Base-by-base conservation (phyloP, 306 rosid genomes). In the Pterocarpus macrocarpus region DNA sequence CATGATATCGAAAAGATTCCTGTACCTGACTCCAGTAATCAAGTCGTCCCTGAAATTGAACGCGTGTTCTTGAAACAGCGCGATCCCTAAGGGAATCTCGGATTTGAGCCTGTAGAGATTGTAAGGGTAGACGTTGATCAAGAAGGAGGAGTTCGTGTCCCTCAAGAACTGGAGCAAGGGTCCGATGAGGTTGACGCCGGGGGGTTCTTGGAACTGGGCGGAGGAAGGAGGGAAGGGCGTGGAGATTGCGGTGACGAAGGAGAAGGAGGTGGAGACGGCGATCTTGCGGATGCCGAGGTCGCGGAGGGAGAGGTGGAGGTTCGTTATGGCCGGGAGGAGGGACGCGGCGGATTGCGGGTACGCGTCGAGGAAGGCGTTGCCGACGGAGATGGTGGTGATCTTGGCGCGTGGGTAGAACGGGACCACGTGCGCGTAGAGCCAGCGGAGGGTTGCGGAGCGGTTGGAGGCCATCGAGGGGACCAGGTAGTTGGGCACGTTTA, bases 381-480 rank as follows among this genome's bases (percentile, higher is more conserved):
- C 99, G 41, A 95, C 97, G 36, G 97, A 91, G 81, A 95, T 92
- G 62, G 92, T 71, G 30, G 93, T 70, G 87, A 95, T 90, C 50
- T 70, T 91, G 79, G 92, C 89, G 64, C 97, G 95, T 4, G 97
- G 99, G 82, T 89, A 89, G 93, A 91, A 95, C 0, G 99, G 97
- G 64, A 90, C 79, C 77, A 93, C 94, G 85, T 90, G 84, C 16
- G 58, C 12, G 92, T 81, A 88, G 43, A 95, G 87, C 97, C 99
- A 95, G 2, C 58, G 80, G 78, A 84, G 71, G 17, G 97, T 95
- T 41, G 17, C 7, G 79, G 97, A 77, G 76, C 97, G 93, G 83
- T 93, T 95, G 56, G 83, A 43, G 39, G 98, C 97, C 12, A 93
- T 85, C 2, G 87, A 56, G 0, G 91, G 59, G 28, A 93, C 91